Base-by-base conservation (phyloP, 2,329 filamentous ascomycete species). In the Alternaria sp. region DNA sequence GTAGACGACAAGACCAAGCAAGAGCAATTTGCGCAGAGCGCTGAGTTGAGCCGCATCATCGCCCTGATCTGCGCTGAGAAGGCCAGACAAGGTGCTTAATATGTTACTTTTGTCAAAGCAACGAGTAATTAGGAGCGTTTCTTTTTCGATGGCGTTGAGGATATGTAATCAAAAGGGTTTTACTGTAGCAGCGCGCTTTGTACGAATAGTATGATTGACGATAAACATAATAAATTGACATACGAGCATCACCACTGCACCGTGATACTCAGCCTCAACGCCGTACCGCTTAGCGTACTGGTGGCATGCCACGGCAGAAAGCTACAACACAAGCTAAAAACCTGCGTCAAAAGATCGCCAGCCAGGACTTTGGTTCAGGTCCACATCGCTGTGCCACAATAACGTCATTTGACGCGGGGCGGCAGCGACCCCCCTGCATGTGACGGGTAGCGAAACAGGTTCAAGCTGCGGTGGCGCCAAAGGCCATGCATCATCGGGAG, bases 51-150 rank as follows among this genome's bases (percentile, higher is more conserved):
- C 55, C 71, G 82, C 56, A 84, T 85, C 59, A 85, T 85, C 63
- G 84, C 84, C 2, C 68, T 85, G 67, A 85, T 85, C 58, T 85
- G 84, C 69, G 81, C 84, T 3, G 84, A 85, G 79, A 85, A 85
- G 76, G 84, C 84, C 6, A 79, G 84, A 65, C 84, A 85, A 67
- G 82, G 83, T 20, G 68, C 75, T 45, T 78, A 71, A 45, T 59
- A 5, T 30, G 11, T 33, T 55, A 20, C 20, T 21, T 46, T 46
- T 56, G 33, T 41, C 8, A 25, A 53, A 25, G 49, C 30, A 53
- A 53, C 6, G 28, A 41, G 30, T 18, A 23, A 20, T 30, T 14
- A 21, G 3, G 14, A 44, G 60, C 15, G 37, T 46, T 51, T 51
- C 21, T 23, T 54, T 33, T 33, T 30, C 28, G 9, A 11, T 28